Conservation (phyloP, 257 asterid species). For the Solanum arcanum region DNA sequence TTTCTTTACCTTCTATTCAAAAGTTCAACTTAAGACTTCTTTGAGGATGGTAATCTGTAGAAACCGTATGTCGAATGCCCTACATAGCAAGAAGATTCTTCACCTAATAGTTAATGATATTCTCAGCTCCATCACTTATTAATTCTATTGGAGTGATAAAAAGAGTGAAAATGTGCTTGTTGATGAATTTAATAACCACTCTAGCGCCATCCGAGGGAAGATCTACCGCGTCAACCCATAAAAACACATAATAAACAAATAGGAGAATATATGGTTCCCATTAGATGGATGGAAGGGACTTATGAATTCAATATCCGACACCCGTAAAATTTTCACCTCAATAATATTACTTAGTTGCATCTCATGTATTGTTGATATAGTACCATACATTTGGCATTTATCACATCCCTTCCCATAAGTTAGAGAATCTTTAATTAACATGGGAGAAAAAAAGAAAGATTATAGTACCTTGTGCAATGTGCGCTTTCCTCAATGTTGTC, state of each 20-base stretch:
- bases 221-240: too few species aligned
- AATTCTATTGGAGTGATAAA: not conserved
- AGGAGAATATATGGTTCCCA: not conserved
- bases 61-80: not conserved
- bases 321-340: not conserved
- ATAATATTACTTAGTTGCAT: not conserved
- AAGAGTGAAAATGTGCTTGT: not conserved
- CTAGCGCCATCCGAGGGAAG: not conserved
- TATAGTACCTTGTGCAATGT: not conserved
- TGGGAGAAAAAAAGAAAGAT: not conserved
- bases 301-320: not conserved
- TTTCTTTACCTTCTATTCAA: not conserved
- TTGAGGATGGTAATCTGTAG: not conserved
- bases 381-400: not conserved
- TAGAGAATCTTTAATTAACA: too few species aligned
- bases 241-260: too few species aligned
- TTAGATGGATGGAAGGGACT: not conserved
- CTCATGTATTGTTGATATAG: not conserved
- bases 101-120: not conserved
- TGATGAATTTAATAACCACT: not conserved
- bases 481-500: not conserved
- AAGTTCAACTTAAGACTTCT: not conserved
- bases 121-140: not conserved
- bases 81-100: not conserved
- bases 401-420: not conserved